These are phyloP conservation scores for Nepenthes mirabilis DNA, from an alignment of 148 eudicot genomes.

Conservation along the genomic window DNA sequence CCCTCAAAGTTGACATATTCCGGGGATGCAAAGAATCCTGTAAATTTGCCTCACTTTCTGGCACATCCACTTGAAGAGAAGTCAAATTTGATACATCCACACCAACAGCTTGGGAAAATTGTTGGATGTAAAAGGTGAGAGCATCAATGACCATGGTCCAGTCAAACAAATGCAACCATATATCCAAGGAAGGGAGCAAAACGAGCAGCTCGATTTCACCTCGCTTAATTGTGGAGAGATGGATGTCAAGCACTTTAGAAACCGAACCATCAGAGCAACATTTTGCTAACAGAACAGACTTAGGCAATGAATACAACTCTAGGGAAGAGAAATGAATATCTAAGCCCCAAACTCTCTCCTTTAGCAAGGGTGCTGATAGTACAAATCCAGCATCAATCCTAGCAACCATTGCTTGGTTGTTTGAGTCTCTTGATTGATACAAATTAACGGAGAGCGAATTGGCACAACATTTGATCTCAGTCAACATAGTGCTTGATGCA, in stretches of 20 bases:
- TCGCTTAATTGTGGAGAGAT: slow-evolving; percentile 20
- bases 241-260: slow-evolving; percentile 41
- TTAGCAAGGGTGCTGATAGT: slow-evolving; percentile 36
- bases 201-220: slow-evolving; percentile 32
- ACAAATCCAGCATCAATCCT: slow-evolving; percentile 41
- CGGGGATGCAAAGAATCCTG: slow-evolving; percentile 12
- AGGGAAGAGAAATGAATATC: slow-evolving; percentile 38
- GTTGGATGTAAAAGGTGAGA: slow-evolving; percentile 20
- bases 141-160: slow-evolving; percentile 48
- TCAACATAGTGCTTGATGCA: slow-evolving; percentile 15
- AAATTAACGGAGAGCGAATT: slow-evolving; percentile 34
- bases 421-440: slow-evolving; percentile 18
- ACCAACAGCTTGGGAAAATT: slow-evolving; percentile 13
- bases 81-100: slow-evolving; percentile 12
- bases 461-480: slow-evolving; percentile 35
- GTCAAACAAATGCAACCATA: slow-evolving; percentile 67
- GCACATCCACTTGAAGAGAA: slow-evolving; percentile 10
- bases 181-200: slow-evolving; percentile 45
- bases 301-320: slow-evolving; percentile 32
- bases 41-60: slow-evolving; percentile 7
- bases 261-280: slow-evolving; percentile 26
- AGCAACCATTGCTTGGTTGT: slow-evolving; percentile 27
- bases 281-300: slow-evolving; percentile 40
- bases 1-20: slow-evolving; percentile 10
- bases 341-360: slow-evolving; percentile 26